These are phyloP conservation scores for Trichophyton mentagrophytes DNA, from an alignment of 2,329 filamentous ascomycete genomes.

Conservation along the genomic window DNA sequence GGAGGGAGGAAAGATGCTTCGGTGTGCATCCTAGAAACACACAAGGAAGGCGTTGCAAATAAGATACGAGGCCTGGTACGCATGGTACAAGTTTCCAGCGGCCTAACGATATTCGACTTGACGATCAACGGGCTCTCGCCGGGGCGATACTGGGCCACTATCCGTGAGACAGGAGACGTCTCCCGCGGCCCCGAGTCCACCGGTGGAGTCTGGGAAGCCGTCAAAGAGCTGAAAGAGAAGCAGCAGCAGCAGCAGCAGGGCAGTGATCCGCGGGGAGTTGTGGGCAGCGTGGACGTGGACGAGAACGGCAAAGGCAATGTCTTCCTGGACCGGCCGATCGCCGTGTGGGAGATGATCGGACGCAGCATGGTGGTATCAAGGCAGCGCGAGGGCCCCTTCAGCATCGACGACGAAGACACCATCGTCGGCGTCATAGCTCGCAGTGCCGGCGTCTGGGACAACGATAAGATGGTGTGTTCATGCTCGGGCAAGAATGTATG, in stretches of 20 bases:
- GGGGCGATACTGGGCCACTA: constrained; percentile 70
- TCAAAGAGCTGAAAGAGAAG: constrained; percentile 29
- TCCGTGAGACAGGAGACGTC: constrained; percentile 78
- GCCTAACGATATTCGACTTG: constrained; percentile 70
- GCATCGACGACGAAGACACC: constrained; percentile 68
- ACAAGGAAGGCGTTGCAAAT: constrained; percentile 46
- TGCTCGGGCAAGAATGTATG: constrained; percentile 97
- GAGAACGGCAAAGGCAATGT: constrained; percentile 62
- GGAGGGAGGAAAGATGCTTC: constrained; percentile 44
- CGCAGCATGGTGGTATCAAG: constrained; percentile 78
- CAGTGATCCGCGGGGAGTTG: constrained; percentile 41
- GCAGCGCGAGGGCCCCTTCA: constrained; percentile 45
- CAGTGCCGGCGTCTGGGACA: constrained; percentile 97
- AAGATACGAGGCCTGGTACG: constrained; percentile 75
- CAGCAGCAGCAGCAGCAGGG: constrained; percentile 18
- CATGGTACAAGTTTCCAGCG: constrained; percentile 76
- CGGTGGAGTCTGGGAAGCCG: constrained; percentile 63
- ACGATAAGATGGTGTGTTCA: constrained; percentile 95
- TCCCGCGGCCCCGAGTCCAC: constrained; percentile 70
- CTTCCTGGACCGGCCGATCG: constrained; percentile 69
- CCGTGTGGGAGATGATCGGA: constrained; percentile 94
- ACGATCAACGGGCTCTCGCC: constrained; percentile 70
- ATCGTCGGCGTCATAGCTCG: constrained; percentile 87
- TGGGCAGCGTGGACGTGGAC: constrained; percentile 66
- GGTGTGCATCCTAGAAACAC: constrained; percentile 90